Base-by-base conservation (phyloP, 345 rosid species). In the Gynandropsis gynandra region DNA sequence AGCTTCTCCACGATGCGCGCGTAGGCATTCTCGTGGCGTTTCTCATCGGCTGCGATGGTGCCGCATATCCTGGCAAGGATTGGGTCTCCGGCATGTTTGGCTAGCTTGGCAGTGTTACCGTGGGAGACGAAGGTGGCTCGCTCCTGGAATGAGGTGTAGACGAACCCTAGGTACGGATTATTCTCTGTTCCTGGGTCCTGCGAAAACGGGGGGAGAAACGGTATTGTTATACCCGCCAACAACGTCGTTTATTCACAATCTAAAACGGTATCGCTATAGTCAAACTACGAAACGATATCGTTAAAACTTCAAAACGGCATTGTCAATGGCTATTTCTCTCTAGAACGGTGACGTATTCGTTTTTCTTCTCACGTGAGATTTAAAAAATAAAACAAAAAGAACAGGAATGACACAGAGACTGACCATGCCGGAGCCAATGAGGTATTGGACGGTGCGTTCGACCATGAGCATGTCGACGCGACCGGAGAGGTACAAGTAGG, bases 111-210 rank as follows among this genome's bases (percentile, higher is more conserved):
- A 13, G 84, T 84, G 80, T 84, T 84, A 34, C 86, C 94, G 54
- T 84, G 94, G 15, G 89, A 84, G 8, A 84, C 64, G 72, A 81
- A 81, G 12, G 95, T 81, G 53, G 95, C 95, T 61, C 89, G 75
- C 68, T 85, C 89, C 52, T 85, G 95, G 74, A 81, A 85, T 7
- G 95, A 85, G n/a, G 95, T 85, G 79, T 85, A 85, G 5, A 81
- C 82, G 37, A 75, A 85, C 7, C 95, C 89, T 60, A 79, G n/a
- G 56, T 85, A 85, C 1, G 89, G 95, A 54, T 81, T 85, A 69
- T 85, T 81, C 48, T 81, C 86, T 0, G 80, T 71, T 35, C 82
- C 81, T 1, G 84, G 86, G 20, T 81, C 82, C 95, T 81, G 52
- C 13, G 16, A 3, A 41, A 4, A 41, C 13, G 3, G 13, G 2